These are phyloP conservation scores for Alternaria consortialis DNA, from an alignment of 2,329 filamentous ascomycete genomes.

Conservation along the genomic window DNA sequence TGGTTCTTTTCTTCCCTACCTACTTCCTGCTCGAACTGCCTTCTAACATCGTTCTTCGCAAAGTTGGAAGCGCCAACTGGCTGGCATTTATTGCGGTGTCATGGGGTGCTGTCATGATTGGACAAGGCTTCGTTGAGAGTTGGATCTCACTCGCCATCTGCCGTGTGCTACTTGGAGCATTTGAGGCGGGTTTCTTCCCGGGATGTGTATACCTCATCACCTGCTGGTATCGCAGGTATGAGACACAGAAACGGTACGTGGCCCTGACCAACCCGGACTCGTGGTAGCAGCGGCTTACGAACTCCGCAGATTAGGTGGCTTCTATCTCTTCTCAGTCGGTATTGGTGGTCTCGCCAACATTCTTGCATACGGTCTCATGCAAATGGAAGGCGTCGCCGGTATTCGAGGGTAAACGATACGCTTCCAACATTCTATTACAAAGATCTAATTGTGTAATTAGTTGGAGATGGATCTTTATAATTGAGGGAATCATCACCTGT, in stretches of 20 bases:
- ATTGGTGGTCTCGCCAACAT: constrained; percentile 40
- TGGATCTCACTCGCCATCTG: constrained; percentile 35
- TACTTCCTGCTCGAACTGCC: constrained; percentile 38
- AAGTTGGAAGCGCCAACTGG: constrained; percentile 40
- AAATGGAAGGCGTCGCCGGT: constrained; percentile 36
- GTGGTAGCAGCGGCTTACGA: constrained; percentile 1
- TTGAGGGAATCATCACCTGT: constrained; percentile 40
- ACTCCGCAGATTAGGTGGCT: constrained; percentile 24
- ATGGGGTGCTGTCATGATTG: constrained; percentile 41
- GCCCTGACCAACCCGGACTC: background rate
- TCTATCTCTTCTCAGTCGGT: constrained; percentile 39
- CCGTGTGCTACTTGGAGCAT: constrained; percentile 33
- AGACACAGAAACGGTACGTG: constrained; percentile 34
- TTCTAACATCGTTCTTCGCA: constrained; percentile 36
- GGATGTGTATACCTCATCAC: constrained; percentile 43
- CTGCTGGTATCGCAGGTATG: constrained; percentile 39
- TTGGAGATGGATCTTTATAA: constrained; percentile 42
- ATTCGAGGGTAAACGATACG: constrained; percentile 19
- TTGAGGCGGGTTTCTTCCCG: constrained; percentile 40
- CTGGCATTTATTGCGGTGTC: constrained; percentile 34
- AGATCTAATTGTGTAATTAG: no score
- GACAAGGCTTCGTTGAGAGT: constrained; percentile 34
- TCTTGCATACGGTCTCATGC: constrained; percentile 40
- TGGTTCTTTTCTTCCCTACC: constrained; percentile 39
- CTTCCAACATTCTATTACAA: no score